Conservation (phyloP, 1,139 yeast species). For the Candida freyschussii region DNA sequence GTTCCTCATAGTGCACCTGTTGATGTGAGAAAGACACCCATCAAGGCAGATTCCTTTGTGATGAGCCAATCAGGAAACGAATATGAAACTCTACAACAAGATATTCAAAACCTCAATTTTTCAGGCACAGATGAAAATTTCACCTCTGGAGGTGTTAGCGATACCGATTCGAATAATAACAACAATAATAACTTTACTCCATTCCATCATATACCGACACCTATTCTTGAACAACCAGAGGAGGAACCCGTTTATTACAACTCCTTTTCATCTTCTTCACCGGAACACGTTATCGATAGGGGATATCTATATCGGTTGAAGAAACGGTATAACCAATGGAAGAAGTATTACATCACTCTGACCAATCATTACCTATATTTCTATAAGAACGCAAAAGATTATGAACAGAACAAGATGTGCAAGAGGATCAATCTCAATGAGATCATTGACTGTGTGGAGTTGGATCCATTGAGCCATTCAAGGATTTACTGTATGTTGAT, state of each 20-base stretch:
- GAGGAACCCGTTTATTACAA: conserved; percentile 17
- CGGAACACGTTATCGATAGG: conserved; percentile 38
- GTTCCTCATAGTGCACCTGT: conserved; percentile 17
- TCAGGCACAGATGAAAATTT: conserved; percentile 28
- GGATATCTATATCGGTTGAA: conserved; percentile 40
- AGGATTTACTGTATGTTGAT: conserved; percentile 44
- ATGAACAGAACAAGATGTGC: conserved; percentile 22
- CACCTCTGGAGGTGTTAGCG: conserved; percentile 31
- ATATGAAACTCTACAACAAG: conserved; percentile 6
- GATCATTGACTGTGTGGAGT: conserved; percentile 49
- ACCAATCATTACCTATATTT: conserved; percentile 39
- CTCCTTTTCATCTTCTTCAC: conserved; percentile 20
- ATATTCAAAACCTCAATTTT: conserved; percentile 14
- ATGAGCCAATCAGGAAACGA: conserved; percentile 4
- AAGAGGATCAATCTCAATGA: conserved; percentile 35
- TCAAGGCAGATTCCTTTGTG: too few species aligned
- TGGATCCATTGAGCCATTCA: conserved; percentile 43
- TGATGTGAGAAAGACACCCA: too few species aligned
- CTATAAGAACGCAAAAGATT: conserved; percentile 33
- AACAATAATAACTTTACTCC: conserved; percentile 6
- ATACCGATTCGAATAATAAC: conserved; percentile 10
- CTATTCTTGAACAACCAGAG: conserved; percentile 10
- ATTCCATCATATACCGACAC: conserved; percentile 5
- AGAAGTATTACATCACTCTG: conserved; percentile 37
- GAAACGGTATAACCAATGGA: conserved; percentile 47